Conservation (phyloP, 768 basidiomycete species). For the Termitomyces titanicus region DNA sequence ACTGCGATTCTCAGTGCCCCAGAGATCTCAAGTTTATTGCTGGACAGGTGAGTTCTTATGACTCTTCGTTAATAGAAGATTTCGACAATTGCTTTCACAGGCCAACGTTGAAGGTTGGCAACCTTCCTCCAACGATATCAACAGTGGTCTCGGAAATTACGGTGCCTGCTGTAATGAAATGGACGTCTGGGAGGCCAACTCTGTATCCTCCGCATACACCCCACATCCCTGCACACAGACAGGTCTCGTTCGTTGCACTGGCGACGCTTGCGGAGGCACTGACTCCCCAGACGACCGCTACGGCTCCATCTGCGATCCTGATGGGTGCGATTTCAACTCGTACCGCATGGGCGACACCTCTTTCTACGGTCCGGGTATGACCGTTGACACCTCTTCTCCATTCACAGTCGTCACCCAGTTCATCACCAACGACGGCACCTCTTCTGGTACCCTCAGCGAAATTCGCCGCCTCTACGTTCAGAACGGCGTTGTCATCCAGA, state of each 20-base stretch:
- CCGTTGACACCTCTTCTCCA: constrained; percentile 45
- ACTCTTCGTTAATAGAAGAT: not conserved
- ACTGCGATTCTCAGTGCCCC: constrained; percentile 65
- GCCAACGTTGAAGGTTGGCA: not conserved
- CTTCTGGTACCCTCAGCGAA: constrained; percentile 45
- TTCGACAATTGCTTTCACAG: not conserved
- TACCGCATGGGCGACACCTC: constrained; percentile 46
- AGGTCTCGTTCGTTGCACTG: constrained; percentile 40
- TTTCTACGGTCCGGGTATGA: constrained; percentile 46
- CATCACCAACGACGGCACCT: constrained; percentile 42
- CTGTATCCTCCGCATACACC: constrained; percentile 44
- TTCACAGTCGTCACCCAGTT: constrained; percentile 62
- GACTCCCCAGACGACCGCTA: constrained; percentile 25
- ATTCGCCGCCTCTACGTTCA: constrained; percentile 40
- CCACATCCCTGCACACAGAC: constrained; percentile 44
- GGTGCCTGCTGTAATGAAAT: constrained; percentile 57
- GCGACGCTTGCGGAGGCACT: constrained; percentile 31
- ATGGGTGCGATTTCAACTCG: constrained; percentile 49
- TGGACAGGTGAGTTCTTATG: constrained; percentile 37
- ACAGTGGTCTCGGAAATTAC: constrained; percentile 40
- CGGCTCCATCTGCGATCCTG: constrained; percentile 34
- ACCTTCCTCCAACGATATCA: constrained; percentile 31
- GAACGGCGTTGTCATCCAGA: constrained; percentile 39
- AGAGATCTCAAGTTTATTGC: constrained; percentile 61
- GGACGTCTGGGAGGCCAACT: constrained; percentile 61